Base-by-base conservation (phyloP, 2,329 filamentous ascomycete species). In the Nigrospora sphaerica region DNA sequence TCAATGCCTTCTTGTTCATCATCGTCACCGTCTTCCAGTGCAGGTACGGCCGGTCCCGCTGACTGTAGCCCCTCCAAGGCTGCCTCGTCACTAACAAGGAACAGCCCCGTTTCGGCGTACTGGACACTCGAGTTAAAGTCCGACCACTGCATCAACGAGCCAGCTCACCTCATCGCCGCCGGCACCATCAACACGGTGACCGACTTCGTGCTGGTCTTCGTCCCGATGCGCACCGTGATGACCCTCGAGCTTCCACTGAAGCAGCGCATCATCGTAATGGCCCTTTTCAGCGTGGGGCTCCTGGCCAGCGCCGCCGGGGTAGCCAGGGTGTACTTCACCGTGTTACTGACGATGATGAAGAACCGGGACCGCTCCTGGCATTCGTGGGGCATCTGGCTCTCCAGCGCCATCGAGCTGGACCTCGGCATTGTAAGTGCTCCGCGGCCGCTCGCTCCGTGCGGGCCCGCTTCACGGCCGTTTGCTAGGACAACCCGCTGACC, bases 181-280 rank as follows among this genome's bases (percentile, higher is more conserved):
- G 78, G 79, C 2, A 72, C 77, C 28, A 70, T 81, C 51, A 83
- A 83, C 59, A 81, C 81, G 40, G 55, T 74, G 38, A 81, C 78
- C 7, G 78, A 84, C 58, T 70, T 83, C 38, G 56, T 75, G 12
- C 70, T 75, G n/a, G 74, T 76, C 33, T 56, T 73, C 0, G 61
- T 81, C 4, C 77, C 76, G 1, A 69, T 79, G 39, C 65, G 65
- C 18, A 71, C 69, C 3, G 65, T 77, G 10, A 61, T 69, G 52
- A 59, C 62, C 14, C 57, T 76, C 1, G 66, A 73, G 42, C 62
- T 80, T 34, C 71, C 74, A 1, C 51, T 54, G 12, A 70, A 66
- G 39, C 75, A 80, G 48, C 70, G 69, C 33, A 48, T 69, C 14
- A 66, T 70, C 3, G 60, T 80, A 6, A 63, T 66, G 1, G 53